phyloP scores from a whole-genome alignment of 2,329 filamentous ascomycete genomes.

The Talaromyces islandicus region DNA sequence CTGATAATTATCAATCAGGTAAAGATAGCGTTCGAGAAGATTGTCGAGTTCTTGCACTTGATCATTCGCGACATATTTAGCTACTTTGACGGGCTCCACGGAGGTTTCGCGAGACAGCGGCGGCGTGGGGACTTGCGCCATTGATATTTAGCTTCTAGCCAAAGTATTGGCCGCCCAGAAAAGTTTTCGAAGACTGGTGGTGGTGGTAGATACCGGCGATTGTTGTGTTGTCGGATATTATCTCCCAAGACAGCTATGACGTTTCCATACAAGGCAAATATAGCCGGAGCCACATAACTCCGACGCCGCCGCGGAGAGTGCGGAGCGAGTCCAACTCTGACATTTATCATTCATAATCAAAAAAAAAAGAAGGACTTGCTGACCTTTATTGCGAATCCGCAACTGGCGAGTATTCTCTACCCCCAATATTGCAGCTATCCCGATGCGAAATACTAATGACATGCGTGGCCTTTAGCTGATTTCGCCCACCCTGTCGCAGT shows the following conservation, averaged over 20 bases:
- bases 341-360: background rate
- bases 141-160: constrained; percentile 6
- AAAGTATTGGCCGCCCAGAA: background rate
- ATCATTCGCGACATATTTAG: constrained; percentile 17
- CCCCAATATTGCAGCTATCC: background rate
- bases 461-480: background rate
- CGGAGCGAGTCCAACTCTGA: background rate
- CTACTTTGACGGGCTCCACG: constrained; percentile 17
- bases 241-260: constrained; percentile 4
- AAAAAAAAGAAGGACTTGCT: background rate
- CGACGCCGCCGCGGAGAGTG: constrained; percentile 1
- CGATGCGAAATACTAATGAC: background rate
- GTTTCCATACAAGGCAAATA: constrained; percentile 4
- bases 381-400: background rate
- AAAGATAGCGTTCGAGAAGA: constrained; percentile 38
- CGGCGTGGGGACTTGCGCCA: constrained; percentile 30
- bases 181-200: background rate
- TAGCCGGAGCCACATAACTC: constrained; percentile 10
- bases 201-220: background rate
- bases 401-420: background rate
- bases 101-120: constrained; percentile 27
- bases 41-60: constrained; percentile 31
- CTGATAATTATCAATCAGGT: constrained; percentile 39
- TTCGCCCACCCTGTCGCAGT: background rate
- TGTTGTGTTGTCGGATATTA: background rate